Conservation (phyloP, 2,329 filamentous ascomycete species). For the Scedosporium boydii region DNA sequence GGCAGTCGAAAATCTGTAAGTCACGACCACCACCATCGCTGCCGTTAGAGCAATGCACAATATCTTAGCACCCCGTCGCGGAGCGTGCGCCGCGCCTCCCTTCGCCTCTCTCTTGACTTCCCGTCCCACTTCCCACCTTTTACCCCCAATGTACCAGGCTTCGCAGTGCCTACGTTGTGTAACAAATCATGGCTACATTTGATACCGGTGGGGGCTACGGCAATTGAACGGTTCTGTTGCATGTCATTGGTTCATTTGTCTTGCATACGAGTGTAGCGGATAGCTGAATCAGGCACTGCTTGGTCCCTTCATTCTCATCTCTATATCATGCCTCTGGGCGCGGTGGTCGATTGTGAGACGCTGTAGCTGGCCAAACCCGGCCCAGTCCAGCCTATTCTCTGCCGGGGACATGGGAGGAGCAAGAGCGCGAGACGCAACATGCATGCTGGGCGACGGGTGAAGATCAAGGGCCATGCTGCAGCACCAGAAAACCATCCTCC, state of each 20-base stretch:
- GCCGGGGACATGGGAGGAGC: not conserved
- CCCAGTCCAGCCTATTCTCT: not conserved
- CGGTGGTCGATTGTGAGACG: not conserved
- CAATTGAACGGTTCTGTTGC: not conserved
- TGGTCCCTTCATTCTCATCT: not conserved
- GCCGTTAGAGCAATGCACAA: too few relatives aligned
- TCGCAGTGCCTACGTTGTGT: slow-evolving; percentile 1
- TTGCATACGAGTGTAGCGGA: slow-evolving; percentile 1
- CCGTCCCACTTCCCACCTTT: not conserved
- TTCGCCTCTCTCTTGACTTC: not conserved
- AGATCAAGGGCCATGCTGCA: not conserved
- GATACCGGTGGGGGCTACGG: not conserved
- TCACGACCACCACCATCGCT: not conserved
- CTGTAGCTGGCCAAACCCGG: not conserved
- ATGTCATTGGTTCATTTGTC: not conserved
- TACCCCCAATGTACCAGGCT: not conserved
- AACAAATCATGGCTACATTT: not conserved
- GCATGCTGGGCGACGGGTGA: not conserved
- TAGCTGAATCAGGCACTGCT: not conserved
- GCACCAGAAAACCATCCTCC: not conserved
- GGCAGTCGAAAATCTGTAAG: not conserved
- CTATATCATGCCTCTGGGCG: not conserved
- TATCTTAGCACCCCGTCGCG: not conserved
- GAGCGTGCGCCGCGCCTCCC: not conserved
- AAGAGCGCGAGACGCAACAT: not conserved